Conservation (phyloP, 1,139 yeast species). For the Suhomyces kunorum region DNA sequence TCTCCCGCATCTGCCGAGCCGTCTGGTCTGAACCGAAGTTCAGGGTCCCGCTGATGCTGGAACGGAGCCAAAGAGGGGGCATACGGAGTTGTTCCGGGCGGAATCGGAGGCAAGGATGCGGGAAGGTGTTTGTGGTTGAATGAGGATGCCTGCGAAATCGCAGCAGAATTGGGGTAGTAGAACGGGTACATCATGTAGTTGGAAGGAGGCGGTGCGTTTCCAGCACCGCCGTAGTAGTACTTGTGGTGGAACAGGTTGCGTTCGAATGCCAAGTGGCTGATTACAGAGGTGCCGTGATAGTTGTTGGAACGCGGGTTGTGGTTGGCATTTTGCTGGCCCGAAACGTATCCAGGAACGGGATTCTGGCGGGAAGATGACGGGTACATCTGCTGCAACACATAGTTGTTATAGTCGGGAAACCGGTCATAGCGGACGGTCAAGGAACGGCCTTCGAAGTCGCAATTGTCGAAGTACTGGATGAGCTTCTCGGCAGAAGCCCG, state of each 20-base stretch:
- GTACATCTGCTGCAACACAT: constrained; percentile 32
- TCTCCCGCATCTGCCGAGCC: too few relatives aligned
- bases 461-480: constrained; percentile 51
- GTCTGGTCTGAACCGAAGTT: too few relatives aligned
- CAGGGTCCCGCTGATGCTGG: too few relatives aligned
- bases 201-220: neutral
- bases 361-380: constrained; percentile 13
- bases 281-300: constrained; percentile 14
- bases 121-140: neutral
- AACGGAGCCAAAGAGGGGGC: neutral
- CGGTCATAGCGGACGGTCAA: constrained; percentile 62
- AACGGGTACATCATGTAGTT: constrained; percentile 10
- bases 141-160: neutral
- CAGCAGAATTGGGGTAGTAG: constrained; percentile 1
- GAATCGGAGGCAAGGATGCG: constrained; percentile 2
- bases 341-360: neutral
- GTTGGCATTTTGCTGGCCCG: neutral
- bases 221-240: constrained; percentile 29
- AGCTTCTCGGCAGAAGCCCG: constrained; percentile 52
- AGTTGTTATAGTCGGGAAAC: constrained; percentile 44
- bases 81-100: neutral
- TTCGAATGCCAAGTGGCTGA: constrained; percentile 34
- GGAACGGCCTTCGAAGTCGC: constrained; percentile 56
- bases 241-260: constrained; percentile 38
- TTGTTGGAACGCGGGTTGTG: constrained; percentile 5